Evolutionary conservation across 495 filamentous ascomycete genomes (phyloP).

Genomic region (Penicillium subrubescens): DNA sequence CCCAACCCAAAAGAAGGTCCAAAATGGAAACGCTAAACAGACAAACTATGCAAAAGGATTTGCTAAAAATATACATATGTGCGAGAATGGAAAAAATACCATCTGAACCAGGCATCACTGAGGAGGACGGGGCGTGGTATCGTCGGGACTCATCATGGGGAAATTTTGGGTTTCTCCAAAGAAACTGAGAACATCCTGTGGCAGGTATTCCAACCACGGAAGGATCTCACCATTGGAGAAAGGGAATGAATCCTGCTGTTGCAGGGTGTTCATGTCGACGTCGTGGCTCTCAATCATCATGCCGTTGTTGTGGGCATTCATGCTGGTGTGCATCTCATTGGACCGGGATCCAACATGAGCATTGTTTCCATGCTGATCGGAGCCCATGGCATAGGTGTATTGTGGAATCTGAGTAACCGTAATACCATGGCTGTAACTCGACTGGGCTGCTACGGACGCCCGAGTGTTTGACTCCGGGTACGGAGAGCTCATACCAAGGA

Average conservation of each 20-base stretch:
- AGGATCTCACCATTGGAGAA: slow-evolving; percentile 59
- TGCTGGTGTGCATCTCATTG: slow-evolving; percentile 38
- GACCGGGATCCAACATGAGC: slow-evolving; percentile 38
- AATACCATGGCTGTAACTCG: slow-evolving; percentile 55
- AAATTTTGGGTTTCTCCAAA: slow-evolving; percentile 50
- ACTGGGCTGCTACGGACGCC: slow-evolving; percentile 38
- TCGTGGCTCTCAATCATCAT: slow-evolving; percentile 74
- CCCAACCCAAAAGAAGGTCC: background rate
- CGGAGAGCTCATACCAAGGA: slow-evolving; percentile 33
- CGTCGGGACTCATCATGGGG: slow-evolving; percentile 39
- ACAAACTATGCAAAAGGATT: slow-evolving; percentile 17
- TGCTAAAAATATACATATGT: slow-evolving; percentile 22
- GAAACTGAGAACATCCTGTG: slow-evolving; percentile 61
- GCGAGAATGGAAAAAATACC: slow-evolving; percentile 13
- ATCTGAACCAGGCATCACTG: slow-evolving; percentile 17
- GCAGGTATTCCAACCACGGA: slow-evolving; percentile 71
- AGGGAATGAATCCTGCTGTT: slow-evolving; percentile 45
- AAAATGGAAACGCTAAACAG: slow-evolving; percentile 15
- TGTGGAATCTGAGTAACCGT: slow-evolving; percentile 21
- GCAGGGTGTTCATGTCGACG: slow-evolving; percentile 59
- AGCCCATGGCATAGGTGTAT: slow-evolving; percentile 32
- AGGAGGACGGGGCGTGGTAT: slow-evolving; percentile 29
- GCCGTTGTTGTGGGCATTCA: slow-evolving; percentile 45
- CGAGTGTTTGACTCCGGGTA: slow-evolving; percentile 30
- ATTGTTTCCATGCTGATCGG: slow-evolving; percentile 39